Conservation (phyloP, 805 yeast genomes). For the Starmerella apis region DNA sequence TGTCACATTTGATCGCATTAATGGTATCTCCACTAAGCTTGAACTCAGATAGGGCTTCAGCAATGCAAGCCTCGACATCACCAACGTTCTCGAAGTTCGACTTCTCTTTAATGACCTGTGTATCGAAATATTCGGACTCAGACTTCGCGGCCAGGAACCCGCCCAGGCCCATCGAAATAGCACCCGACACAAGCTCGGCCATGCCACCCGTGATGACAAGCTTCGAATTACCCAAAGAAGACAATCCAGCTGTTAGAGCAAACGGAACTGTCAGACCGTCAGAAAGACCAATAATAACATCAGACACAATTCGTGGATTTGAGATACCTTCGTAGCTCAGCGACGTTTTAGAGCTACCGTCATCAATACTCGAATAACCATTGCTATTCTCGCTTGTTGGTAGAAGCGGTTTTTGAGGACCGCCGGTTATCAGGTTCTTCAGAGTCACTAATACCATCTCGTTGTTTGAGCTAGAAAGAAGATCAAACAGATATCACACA, state of each 20-base stretch:
- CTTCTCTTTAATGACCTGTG: constrained; percentile 29
- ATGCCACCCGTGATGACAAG: constrained; percentile 95
- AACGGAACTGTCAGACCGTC: constrained; percentile 98
- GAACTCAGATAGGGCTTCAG: constrained; percentile 67
- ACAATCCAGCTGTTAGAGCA: constrained; percentile 92
- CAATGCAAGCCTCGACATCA: constrained; percentile 61
- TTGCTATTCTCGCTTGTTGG: constrained; percentile 23
- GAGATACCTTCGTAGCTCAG: constrained; percentile 25
- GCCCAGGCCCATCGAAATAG: constrained; percentile 96
- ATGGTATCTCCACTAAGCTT: constrained; percentile 61
- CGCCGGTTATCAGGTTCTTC: constrained; percentile 29
- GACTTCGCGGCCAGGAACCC: constrained; percentile 92
- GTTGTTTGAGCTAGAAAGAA: neutral
- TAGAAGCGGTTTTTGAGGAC: constrained; percentile 26
- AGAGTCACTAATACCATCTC: constrained; percentile 34
- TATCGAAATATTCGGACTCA: constrained; percentile 39
- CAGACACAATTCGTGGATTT: constrained; percentile 82
- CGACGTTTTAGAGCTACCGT: constrained; percentile 17
- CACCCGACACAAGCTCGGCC: constrained; percentile 94
- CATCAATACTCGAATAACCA: constrained; percentile 21
- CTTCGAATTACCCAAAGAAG: constrained; percentile 78
- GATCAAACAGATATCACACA: neutral
- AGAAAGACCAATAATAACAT: constrained; percentile 81
- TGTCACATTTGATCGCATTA: constrained; percentile 60
- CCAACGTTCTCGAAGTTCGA: constrained; percentile 19